Conservation (phyloP, 2,329 filamentous ascomycete genomes). For the Aspergillus costaricaensis region DNA sequence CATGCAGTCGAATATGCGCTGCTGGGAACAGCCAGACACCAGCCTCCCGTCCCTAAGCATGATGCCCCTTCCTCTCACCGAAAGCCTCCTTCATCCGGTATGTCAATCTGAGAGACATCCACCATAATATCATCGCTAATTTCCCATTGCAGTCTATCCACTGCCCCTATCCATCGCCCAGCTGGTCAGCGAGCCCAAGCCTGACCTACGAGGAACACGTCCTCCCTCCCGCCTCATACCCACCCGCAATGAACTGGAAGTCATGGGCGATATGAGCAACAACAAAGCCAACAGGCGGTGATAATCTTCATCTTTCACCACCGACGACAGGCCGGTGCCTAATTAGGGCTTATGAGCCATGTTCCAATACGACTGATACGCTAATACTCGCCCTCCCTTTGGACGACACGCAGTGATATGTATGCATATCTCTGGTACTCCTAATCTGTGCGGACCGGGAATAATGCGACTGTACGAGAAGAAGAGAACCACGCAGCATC, state of each 20-base stretch:
- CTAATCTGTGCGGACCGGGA: background rate
- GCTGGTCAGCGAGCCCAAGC: constrained; percentile 42
- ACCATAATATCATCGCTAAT: constrained; percentile 15
- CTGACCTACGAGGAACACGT: constrained; percentile 42
- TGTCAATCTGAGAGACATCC: constrained; percentile 18
- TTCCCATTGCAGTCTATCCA: constrained; percentile 32
- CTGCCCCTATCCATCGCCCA: constrained; percentile 43
- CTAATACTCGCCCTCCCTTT: background rate
- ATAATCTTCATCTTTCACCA: background rate
- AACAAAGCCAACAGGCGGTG: constrained; percentile 1
- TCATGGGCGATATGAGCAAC: constrained; percentile 25
- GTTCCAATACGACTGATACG: background rate
- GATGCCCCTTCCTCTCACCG: constrained; percentile 37
- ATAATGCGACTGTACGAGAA: background rate
- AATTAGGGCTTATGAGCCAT: constrained; percentile 5
- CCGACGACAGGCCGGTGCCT: background rate
- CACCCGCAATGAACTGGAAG: constrained; percentile 36
- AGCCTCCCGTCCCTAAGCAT: constrained; percentile 34
- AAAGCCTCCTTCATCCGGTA: constrained; percentile 41
- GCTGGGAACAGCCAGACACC: constrained; percentile 38
- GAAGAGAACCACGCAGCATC: background rate
- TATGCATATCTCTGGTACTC: background rate
- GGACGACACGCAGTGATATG: background rate
- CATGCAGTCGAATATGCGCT: constrained; percentile 32
- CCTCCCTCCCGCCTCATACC: constrained; percentile 36